Base-by-base conservation (phyloP, 1,284 basidiomycete genomes). In the Hemileia vastatrix region DNA sequence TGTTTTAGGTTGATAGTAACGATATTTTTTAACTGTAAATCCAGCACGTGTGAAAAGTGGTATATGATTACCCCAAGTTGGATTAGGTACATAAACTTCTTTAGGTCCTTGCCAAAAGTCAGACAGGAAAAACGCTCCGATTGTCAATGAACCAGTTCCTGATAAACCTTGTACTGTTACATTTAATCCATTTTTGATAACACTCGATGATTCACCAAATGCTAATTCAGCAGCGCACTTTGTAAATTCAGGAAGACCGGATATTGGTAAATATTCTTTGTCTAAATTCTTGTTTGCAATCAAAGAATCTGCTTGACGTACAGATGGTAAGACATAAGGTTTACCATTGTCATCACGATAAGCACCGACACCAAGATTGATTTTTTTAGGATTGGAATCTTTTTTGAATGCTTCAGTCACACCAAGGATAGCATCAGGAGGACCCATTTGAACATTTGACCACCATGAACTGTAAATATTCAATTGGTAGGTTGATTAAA, bases 11-110 rank as follows among this genome's bases (percentile, higher is more conserved):
- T 96, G 88, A 74, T 94, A 93, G 78, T 94, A 97, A 6, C 87
- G 83, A 78, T 95, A 95, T 56, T 86, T 83, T 47, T 85, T 77
- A 13, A 88, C 86, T 57, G 84, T 81, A 70, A 94, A 85, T 45
- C 86, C 88, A 50, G 88, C 87, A 68, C 87, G 87, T 71, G 81
- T 83, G 78, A 95, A 86, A 76, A 96, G 90, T 43, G 88, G 84
- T 71, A 86, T 83, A 79, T 96, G 92, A 79, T 90, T 95, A 90
- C 89, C 84, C 93, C 93, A 96, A 24, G 92, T 94, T 36, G 92
- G 92, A 75, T 91, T 84, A 74, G 87, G 89, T 70, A 96, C 75
- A 77, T 85, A 90, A 65, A 93, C 79, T 70, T 82, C 81, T 69
- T 84, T 84, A 54, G 69, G 66, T 24, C 57, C 69, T 40, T 80